Evolutionary conservation across 2,329 filamentous ascomycete genomes (phyloP).

Genomic region (Fonsecaea erecta): DNA sequence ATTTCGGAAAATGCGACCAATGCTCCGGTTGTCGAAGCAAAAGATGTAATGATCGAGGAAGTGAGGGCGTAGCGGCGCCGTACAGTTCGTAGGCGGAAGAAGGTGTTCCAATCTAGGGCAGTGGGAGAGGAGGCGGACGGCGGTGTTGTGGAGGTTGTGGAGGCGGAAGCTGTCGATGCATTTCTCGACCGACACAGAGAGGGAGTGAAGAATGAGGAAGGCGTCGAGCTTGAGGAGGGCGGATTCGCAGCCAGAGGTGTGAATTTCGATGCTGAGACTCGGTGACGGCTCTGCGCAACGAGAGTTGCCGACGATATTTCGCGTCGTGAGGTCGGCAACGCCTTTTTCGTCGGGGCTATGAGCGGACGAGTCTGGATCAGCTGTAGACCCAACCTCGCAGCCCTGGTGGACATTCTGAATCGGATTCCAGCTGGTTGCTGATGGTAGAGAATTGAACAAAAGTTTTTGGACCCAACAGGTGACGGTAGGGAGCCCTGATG

Average conservation of each 20-base stretch:
- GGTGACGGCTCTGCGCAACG: slow-evolving; percentile 34
- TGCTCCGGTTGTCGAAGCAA: slow-evolving; percentile 64
- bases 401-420: slow-evolving; percentile 27
- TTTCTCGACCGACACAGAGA: slow-evolving; percentile 31
- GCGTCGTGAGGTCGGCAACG: slow-evolving; percentile 20
- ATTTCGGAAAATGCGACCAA: slow-evolving; percentile 39
- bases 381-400: slow-evolving; percentile 27
- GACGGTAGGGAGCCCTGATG: not conserved
- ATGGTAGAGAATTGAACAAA: slow-evolving; percentile 8
- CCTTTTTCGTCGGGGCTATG: slow-evolving; percentile 18
- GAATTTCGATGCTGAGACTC: slow-evolving; percentile 20
- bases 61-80: slow-evolving; percentile 81
- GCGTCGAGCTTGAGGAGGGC: slow-evolving; percentile 18
- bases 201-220: slow-evolving; percentile 35
- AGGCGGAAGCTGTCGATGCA: slow-evolving; percentile 22
- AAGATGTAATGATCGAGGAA: slow-evolving; percentile 71
- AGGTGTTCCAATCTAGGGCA: slow-evolving; percentile 86
- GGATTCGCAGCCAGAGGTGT: slow-evolving; percentile 22
- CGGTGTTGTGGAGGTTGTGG: slow-evolving; percentile 17
- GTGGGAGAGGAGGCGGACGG: slow-evolving; percentile 11
- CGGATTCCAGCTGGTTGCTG: slow-evolving; percentile 1
- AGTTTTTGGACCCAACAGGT: not conserved
- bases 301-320: slow-evolving; percentile 25
- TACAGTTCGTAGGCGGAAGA: slow-evolving; percentile 86
- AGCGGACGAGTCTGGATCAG: slow-evolving; percentile 23